phyloP scores from a whole-genome alignment of 2,329 filamentous ascomycete species.

The Claviceps sp. region DNA sequence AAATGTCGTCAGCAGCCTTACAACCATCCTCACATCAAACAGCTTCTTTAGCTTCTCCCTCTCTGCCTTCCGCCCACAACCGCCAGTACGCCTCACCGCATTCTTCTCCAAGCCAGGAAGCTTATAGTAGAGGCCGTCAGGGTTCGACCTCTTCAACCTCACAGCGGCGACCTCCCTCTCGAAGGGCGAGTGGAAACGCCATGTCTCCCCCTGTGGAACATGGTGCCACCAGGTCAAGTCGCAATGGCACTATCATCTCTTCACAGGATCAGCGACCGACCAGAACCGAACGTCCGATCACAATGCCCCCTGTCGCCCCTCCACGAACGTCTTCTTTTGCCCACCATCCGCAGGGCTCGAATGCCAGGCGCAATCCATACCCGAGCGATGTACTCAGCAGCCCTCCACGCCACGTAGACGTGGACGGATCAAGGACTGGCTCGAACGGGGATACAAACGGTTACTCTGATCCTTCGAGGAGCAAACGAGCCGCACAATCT shows the following conservation, averaged over 20 bases:
- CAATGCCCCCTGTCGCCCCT: conserved; percentile 53
- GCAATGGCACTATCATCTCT: conserved; percentile 28
- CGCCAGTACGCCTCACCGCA: conserved; percentile 39
- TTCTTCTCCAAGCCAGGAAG: conserved; percentile 39
- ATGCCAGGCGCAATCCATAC: conserved; percentile 31
- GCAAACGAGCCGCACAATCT: conserved; percentile 16
- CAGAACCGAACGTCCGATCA: conserved; percentile 39
- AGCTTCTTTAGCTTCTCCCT: conserved; percentile 33
- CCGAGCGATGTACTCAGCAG: conserved; percentile 30
- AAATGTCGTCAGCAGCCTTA: conserved; percentile 43
- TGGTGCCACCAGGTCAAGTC: conserved; percentile 33
- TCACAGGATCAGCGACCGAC: conserved; percentile 30
- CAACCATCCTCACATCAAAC: conserved; percentile 46
- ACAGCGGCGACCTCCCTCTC: conserved; percentile 38
- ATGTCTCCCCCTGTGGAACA: conserved; percentile 21
- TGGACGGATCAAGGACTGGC: conserved; percentile 22
- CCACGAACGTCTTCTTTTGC: conserved; percentile 76
- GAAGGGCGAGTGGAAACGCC: conserved; percentile 38
- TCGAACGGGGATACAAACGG: conserved; percentile 20
- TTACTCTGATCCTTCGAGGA: conserved; percentile 17
- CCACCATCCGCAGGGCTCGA: conserved; percentile 22
- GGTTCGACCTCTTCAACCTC: conserved; percentile 34
- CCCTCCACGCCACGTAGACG: conserved; percentile 27
- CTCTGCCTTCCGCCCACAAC: conserved; percentile 34
- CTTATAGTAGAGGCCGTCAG: conserved; percentile 39